These are phyloP conservation scores for Kregervanrija pseudodelftensis DNA, from an alignment of 805 yeast species.

Conservation along the genomic window DNA sequence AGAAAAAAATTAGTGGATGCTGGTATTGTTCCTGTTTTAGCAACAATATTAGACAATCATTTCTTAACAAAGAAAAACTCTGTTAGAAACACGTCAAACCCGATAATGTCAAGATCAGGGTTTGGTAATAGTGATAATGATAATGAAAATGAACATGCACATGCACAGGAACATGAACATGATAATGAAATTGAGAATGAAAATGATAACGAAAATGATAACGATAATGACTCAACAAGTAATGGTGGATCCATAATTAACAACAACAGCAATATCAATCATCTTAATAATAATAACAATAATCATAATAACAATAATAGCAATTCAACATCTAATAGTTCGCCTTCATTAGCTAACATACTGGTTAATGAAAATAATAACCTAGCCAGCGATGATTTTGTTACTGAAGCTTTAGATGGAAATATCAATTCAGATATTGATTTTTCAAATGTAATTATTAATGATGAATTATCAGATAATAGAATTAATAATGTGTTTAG, in stretches of 20 bases:
- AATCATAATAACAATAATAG: neutral
- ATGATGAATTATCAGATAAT: conserved; percentile 13
- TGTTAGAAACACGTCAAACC: neutral
- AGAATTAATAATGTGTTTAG: conserved; percentile 20
- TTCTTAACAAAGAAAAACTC: conserved; percentile 29
- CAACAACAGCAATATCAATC: neutral
- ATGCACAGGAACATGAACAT: neutral
- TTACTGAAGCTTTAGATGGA: neutral
- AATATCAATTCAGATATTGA: too few relatives aligned
- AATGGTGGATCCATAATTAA: neutral
- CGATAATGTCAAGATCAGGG: conserved; percentile 5
- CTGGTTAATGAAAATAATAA: neutral
- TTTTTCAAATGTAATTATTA: conserved; percentile 1
- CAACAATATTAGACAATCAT: conserved; percentile 88
- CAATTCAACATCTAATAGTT: neutral
- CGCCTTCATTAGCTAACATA: neutral
- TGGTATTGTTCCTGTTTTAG: conserved; percentile 83
- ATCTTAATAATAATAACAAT: neutral
- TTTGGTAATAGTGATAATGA: neutral
- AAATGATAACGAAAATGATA: neutral
- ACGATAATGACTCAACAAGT: neutral
- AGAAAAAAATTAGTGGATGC: conserved; percentile 85
- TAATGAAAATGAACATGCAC: neutral
- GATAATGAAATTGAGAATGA: neutral
- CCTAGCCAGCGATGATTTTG: neutral